phyloP scores from a whole-genome alignment of 208 protist genomes.

The Leishmania aethiopica region DNA sequence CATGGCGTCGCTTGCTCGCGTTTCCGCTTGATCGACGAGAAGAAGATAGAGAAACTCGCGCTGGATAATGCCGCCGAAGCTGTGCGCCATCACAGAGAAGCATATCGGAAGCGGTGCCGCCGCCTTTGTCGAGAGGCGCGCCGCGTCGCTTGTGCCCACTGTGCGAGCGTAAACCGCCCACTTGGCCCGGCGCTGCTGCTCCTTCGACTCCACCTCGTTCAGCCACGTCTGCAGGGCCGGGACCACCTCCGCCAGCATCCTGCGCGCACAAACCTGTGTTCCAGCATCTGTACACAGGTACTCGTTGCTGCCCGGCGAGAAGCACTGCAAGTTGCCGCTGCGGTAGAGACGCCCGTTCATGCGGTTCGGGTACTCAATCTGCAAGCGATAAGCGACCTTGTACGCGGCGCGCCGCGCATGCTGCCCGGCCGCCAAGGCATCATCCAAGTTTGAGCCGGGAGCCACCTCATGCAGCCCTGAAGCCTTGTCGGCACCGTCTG shows the following conservation, averaged over 20 bases:
- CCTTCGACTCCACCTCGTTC: conserved; percentile 23
- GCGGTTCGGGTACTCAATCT: conserved; percentile 25
- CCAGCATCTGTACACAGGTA: conserved; percentile 42
- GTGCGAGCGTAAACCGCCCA: conserved; percentile 17
- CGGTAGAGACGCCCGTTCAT: conserved; percentile 39
- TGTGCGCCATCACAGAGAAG: conserved; percentile 72
- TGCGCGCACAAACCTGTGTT: conserved; percentile 42
- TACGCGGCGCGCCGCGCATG: conserved; percentile 13
- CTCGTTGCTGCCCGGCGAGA: conserved; percentile 53
- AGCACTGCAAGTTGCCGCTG: conserved; percentile 53
- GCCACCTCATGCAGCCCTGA: background rate
- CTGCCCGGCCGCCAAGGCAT: conserved; percentile 6
- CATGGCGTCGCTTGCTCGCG: conserved; percentile 5
- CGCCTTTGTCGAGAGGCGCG: conserved; percentile 9
- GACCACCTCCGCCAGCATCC: conserved; percentile 51
- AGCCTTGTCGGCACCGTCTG: background rate
- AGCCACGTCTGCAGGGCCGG: conserved; percentile 57
- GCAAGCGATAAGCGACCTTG: conserved; percentile 19
- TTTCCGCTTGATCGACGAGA: conserved; percentile 33
- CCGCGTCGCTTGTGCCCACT: conserved; percentile 10
- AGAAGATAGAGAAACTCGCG: conserved; percentile 70
- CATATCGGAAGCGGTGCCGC: conserved; percentile 32
- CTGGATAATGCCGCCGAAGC: conserved; percentile 70
- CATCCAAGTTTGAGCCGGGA: background rate
- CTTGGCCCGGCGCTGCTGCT: conserved; percentile 18